Base-by-base conservation (phyloP, 2,329 filamentous ascomycete species). In the Ophiostoma sp. region DNA sequence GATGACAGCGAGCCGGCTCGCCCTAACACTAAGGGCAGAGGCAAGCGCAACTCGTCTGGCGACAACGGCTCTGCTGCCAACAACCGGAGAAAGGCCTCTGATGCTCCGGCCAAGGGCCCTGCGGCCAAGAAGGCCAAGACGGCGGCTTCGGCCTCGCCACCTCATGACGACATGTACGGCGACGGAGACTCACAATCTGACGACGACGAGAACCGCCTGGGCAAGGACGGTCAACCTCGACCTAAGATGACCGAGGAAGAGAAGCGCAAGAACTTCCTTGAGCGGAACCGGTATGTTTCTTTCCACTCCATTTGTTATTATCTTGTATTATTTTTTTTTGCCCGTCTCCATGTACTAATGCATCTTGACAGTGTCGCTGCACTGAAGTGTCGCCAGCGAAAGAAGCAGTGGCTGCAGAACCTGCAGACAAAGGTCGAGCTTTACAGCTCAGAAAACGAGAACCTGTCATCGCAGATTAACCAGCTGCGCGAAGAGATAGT, bases 401-500 rank as follows among this genome's bases (percentile, higher is more conserved):
- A 99, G 87, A 99, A 99, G 87, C 96, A 98, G 81, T 99, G 96
- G 96, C 88, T 98, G 73, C 93, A 93, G 42, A 98, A 97, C 78
- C 87, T 99, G 1, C 96, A 99, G 82, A 89, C 90, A 72, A 98
- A 98, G 82, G 95, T 98, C 19, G 96, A 99, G 81, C 87, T 97
- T 77, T 98, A 94, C 80, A 95, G 92, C 76, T 91, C 88, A 0
- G 96, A 99, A 82, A 98, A 98, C 76, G 96, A 99, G 79, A 90
- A 90, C 1, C 87, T 99, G 45, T 93, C 91, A 22, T 87, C 91
- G 2, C 95, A 96, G 76, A 94, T 98, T 74, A 92, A 92, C 1
- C 90, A 93, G 77, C 85, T 98, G 6, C 89, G 94, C 36, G 95
- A 98, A 80, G 96, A 99, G 80, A 93, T 98, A 74, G 93, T 98